Percentiles rank a stretch among this genome's conserved stretches.
Conservation (phyloP, 768 basidiomycete species). For the Butyriboletus loyo region DNA sequence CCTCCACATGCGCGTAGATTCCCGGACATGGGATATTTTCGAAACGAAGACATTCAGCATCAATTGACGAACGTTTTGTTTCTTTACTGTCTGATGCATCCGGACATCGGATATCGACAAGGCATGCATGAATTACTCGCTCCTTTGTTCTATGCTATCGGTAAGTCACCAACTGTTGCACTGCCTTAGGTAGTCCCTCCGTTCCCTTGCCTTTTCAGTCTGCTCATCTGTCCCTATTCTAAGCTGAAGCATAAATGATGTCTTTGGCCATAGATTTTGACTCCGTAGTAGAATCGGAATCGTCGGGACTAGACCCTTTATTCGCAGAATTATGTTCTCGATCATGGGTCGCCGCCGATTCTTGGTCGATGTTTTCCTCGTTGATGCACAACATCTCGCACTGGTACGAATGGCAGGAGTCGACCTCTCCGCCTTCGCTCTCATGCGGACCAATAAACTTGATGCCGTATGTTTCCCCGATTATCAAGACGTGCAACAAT, state of each 20-base stretch:
- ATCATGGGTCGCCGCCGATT: slow-evolving; percentile 77
- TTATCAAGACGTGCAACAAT: slow-evolving; percentile 76
- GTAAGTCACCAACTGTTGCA: slow-evolving; percentile 18
- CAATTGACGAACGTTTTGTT: slow-evolving; percentile 87
- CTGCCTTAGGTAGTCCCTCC: slow-evolving; percentile 1
- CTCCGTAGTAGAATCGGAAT: slow-evolving; percentile 45
- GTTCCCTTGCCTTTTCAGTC: slow-evolving; percentile 8
- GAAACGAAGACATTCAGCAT: slow-evolving; percentile 66
- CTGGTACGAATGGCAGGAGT: slow-evolving; percentile 77
- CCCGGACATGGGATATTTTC: slow-evolving; percentile 94
- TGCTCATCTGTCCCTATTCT: slow-evolving; percentile 13
- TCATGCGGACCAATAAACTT: slow-evolving; percentile 43
- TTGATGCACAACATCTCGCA: slow-evolving; percentile 77
- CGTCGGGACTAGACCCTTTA: slow-evolving; percentile 32
- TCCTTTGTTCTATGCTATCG: slow-evolving; percentile 68
- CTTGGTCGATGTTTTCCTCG: slow-evolving; percentile 76
- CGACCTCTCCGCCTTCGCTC: slow-evolving; percentile 26
- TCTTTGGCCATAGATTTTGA: slow-evolving; percentile 64
- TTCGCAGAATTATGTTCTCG: slow-evolving; percentile 63
- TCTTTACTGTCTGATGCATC: slow-evolving; percentile 74
- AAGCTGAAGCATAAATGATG: slow-evolving; percentile 27
- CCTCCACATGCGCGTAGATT: slow-evolving; percentile 54
- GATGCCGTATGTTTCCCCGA: slow-evolving; percentile 75
- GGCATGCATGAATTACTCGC: slow-evolving; percentile 99
- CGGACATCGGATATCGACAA: slow-evolving; percentile 90